A percentile compares a stretch with the other conserved stretches of the same genome.
Evolutionary conservation across 1,284 basidiomycete species (phyloP).

Genomic region (Vanrija humicola): DNA sequence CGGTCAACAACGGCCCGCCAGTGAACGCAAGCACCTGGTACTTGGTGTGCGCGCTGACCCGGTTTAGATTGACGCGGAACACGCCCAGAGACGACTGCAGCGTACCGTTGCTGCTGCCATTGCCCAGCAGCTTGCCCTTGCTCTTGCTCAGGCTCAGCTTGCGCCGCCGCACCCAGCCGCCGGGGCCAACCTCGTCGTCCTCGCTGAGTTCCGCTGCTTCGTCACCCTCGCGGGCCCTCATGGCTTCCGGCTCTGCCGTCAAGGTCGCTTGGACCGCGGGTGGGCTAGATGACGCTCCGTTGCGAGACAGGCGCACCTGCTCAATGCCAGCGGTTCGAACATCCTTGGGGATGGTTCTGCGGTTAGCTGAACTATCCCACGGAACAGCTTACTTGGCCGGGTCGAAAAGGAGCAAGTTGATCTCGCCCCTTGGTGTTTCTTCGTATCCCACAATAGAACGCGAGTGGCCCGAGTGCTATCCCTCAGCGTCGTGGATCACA

Average conservation of each 20-base stretch:
- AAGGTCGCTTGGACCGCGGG: conserved; percentile 14
- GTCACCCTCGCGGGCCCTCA: neutral
- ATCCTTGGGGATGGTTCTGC: conserved; percentile 32
- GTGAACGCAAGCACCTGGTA: conserved; percentile 46
- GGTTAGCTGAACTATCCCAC: conserved; percentile 8
- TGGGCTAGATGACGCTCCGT: conserved; percentile 1
- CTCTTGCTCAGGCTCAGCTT: conserved; percentile 20
- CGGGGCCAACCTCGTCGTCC: conserved; percentile 34
- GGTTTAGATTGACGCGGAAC: conserved; percentile 54
- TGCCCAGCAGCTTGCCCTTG: conserved; percentile 1
- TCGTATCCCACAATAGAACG: conserved; percentile 80
- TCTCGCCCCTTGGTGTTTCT: conserved; percentile 56
- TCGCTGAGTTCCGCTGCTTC: conserved; percentile 18
- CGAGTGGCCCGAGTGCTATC: conserved; percentile 74
- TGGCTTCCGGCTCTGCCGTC: conserved; percentile 3
- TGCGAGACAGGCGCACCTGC: conserved; percentile 19
- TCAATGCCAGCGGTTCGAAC: conserved; percentile 42
- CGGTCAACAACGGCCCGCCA: conserved; percentile 44
- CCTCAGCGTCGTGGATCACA: conserved; percentile 1
- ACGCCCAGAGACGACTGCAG: conserved; percentile 47
- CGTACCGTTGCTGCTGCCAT: too few relatives aligned
- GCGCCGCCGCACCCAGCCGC: conserved; percentile 43
- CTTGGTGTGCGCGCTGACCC: conserved; percentile 35
- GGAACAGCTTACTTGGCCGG: conserved; percentile 60
- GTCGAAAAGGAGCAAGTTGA: conserved; percentile 70